Base-by-base conservation (phyloP, 164 flowering plant genomes). In the Echeveria elegans region DNA sequence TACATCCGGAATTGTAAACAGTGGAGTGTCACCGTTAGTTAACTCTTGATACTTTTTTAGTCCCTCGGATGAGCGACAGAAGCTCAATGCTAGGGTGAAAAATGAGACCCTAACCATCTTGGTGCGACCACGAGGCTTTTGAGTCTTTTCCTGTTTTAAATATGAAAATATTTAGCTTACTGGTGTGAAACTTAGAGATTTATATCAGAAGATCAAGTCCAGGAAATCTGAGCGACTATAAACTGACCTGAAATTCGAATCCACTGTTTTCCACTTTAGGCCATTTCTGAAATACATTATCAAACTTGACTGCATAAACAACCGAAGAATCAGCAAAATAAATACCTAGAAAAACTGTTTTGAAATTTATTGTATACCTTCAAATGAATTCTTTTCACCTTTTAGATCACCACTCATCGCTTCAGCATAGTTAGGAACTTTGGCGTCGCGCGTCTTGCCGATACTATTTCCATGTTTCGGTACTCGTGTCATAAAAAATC, bases 181-280 rank as follows among this genome's bases (percentile, higher is more conserved):
- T 4, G 21, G 10, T 14, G n/a, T 56, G n/a, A 23, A 56, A 6
- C 11, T 21, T 52, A n/a, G n/a, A n/a, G n/a, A n/a, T 52, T 56
- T 4, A 14, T 10, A 9, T 23, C 11, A 1, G 60, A 2, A n/a
- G n/a, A n/a, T n/a, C n/a, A n/a, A n/a, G n/a, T n/a, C 28, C 4
- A 6, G 28, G 16, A 34, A 3, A 34, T 5, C 14, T 56, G 23
- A 14, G 16, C 18, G 12, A n/a, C n/a, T 43, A 16, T 11, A 56
- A 11, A 12, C 61, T 28, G 12, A 56, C 61, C 61, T 56, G 61
- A 56, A 56, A 56, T n/a, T 56, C 61, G 30, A 56, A 56, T 29
- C 31, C 34, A 6, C 32, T 26, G 61, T 28, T 19, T 56, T 56
- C 32, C 32, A 56, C 18, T 56, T 56, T 56, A 56, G 61, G 61